Base-by-base conservation (phyloP, 139 green algal genomes). In the Chara braunii region DNA sequence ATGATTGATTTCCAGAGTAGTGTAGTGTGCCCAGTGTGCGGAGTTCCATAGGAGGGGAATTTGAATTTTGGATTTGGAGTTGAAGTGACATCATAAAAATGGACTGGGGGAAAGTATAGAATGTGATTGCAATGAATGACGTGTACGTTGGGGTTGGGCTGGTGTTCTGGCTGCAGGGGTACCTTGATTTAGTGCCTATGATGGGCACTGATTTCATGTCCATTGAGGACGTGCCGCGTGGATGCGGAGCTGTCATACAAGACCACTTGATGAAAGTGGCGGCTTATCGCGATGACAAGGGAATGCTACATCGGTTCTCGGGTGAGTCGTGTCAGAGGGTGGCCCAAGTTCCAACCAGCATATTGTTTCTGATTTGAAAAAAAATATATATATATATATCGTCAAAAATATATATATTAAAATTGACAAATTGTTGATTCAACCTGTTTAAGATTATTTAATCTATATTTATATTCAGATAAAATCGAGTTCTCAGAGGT, bases 191-290 rank as follows among this genome's bases (percentile, higher is more conserved):
- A 26, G 7, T 71, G 14, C 62, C 62, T 9, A 56, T 70, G 26
- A n/a, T 71, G 51, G 51, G 51, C 54, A 72, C 51, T 18, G 62
- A 71, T 54, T 31, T 29, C 24, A 33, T 60, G 3, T 29, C 52
- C 18, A 71, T 71, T 18, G 62, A 71, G 62, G 62, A 71, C 3
- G 31, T 71, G 62, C 9, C 24, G 34, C 52, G 28, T 30, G 62
- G 23, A 22, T 70, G 51, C 7, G 62, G 62, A 4, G 52, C 62
- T 6, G 62, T 71, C n/a, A 28, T 71, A n/a, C 56, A 71, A 28
- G 23, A 70, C 30, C 14, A 11, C 5, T n/a, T 32, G 24, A 6
- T 32, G 32, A 70, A 69, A 42, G 37, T 43, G 18, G 62, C 62
- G n/a, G 62, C 50, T 0, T 71, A 70, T 42, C 51, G 52, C 2